Base-by-base conservation (phyloP, 371 early-diverging fungal genomes). In the Mortierella sp. region DNA sequence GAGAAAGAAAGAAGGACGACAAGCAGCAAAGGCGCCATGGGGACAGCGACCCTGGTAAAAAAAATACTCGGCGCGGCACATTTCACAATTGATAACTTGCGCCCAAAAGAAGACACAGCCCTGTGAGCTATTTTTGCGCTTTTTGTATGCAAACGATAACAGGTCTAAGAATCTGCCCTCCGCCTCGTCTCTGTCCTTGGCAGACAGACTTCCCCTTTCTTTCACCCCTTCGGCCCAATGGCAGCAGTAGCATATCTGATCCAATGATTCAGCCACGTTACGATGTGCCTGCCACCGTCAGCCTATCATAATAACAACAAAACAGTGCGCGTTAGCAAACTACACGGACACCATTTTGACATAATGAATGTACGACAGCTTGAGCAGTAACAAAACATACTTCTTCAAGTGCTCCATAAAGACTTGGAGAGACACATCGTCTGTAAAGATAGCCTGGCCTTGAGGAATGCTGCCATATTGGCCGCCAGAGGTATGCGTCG, bases 401-500 rank as follows among this genome's bases (percentile, higher is more conserved):
- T 98, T 98, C 90, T 96, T 99, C 82, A 99, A 89, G 82, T 98
- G 97, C 76, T 97, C 96, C 96, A 98, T 96, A 88, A 99, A 99
- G 77, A 97, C 97, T 90, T 98, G 98, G 87, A 99, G 87, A 61
- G 95, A 96, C 78, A 99, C 99, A 90, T 99, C 99, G 78, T 99
- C 99, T 16, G 99, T 99, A 75, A 99, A 94, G 73, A 99, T 98
- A 3, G 97, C 96, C 85, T 94, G 93, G 31, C 94, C 96, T 37
- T 90, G 92, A 51, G 89, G 90, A 44, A 89, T 88, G 50, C 87
- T 88, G 61, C 94, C 94, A 70, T 92, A 94, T 80, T 94, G 92
- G 74, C 91, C 90, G 46, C 93, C 91, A 72, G 94, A 93, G 40
- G 91, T 91, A 85, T 99, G 98, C 8, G 98, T 99, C 2, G 97